Conservation (phyloP, 306 rosid genomes). For the Begonia masoniana region DNA sequence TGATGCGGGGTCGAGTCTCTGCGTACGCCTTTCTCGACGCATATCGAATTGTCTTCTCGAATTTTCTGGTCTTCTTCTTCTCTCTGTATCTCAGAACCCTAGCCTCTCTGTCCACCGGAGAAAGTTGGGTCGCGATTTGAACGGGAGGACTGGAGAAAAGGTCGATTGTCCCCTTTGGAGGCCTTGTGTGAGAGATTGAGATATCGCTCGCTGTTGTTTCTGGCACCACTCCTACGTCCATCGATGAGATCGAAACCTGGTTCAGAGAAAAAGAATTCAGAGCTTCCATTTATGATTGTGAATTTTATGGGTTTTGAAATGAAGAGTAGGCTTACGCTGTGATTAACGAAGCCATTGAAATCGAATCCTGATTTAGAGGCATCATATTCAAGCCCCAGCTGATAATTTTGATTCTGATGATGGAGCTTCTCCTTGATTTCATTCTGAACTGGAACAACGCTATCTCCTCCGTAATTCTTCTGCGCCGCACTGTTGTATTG, state of each 20-base stretch:
- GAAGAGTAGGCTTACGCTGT: conserved; percentile 34
- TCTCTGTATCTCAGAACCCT: conserved; percentile 83
- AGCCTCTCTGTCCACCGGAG: conserved; percentile 81
- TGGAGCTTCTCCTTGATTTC: conserved; percentile 21
- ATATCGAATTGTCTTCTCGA: conserved; percentile 86
- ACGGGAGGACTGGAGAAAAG: conserved; percentile 49
- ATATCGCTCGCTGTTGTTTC: conserved; percentile 53
- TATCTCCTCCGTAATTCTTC: conserved; percentile 38
- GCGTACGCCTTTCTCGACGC: conserved; percentile 98
- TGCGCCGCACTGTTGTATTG: conserved; percentile 27
- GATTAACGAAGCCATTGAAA: conserved; percentile 45
- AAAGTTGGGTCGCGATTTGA: conserved; percentile 49
- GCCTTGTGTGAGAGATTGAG: conserved; percentile 45
- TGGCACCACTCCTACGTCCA: conserved; percentile 84
- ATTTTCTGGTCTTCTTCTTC: conserved; percentile 82
- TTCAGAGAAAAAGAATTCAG: not conserved
- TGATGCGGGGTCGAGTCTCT: conserved; percentile 85
- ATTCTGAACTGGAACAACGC: conserved; percentile 66
- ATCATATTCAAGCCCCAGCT: conserved; percentile 49
- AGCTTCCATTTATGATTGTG: not conserved
- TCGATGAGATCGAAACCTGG: conserved; percentile 71
- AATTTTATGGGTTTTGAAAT: no score
- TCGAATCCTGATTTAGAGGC: conserved; percentile 40
- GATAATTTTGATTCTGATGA: conserved; percentile 34
- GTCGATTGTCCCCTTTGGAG: conserved; percentile 74